Base-by-base conservation (phyloP, 1,139 yeast species). In the Saccharomycopsis hybrid region DNA sequence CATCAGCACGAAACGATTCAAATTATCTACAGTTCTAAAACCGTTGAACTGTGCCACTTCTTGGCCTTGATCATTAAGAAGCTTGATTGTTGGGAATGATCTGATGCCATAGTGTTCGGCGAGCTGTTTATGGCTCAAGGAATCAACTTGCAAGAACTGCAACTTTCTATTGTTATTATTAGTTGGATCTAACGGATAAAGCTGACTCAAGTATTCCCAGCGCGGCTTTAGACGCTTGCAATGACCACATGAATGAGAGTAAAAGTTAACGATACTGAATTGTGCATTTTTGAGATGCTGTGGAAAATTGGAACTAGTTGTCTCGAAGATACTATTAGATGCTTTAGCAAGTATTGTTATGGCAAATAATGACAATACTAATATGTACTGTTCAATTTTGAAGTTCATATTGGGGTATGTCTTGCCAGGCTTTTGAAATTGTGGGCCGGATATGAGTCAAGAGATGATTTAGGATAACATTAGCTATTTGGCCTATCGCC, bases 141-240 rank as follows among this genome's bases (percentile, higher is more conserved):
- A 35, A 41, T 46, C 44, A 18, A 46, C 18, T 29, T 46, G 46
- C 13, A 41, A 9, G 30, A 46, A 42, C 24, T 46, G 38, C 11
- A 46, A n/a, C 24, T 30, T 30, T 13, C 25, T 35, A 8, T n/a
- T 9, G 35, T 43, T 31, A n/a, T 41, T 13, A 25, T n/a, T n/a
- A n/a, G 39, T 11, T 27, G 11, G 29, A 18, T 18, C 18, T 18
- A 18, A 18, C 18, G 18, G 18, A 33, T 43, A 32, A 24, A 43
- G n/a, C n/a, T 32, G 13, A 18, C 38, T 13, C 28, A 43, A 43
- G 28, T 31, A 43, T 27, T 43, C 38, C 24, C 27, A 43, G 3
- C 18, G 25, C 8, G 45, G 45, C 45, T 13, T 32, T 13, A 43
- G 25, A 5, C 35, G 25, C 7, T 29, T 35, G 28, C 45, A 30